Evolutionary conservation across 805 yeast species (phyloP).

Genomic region (Candida nemodendra): DNA sequence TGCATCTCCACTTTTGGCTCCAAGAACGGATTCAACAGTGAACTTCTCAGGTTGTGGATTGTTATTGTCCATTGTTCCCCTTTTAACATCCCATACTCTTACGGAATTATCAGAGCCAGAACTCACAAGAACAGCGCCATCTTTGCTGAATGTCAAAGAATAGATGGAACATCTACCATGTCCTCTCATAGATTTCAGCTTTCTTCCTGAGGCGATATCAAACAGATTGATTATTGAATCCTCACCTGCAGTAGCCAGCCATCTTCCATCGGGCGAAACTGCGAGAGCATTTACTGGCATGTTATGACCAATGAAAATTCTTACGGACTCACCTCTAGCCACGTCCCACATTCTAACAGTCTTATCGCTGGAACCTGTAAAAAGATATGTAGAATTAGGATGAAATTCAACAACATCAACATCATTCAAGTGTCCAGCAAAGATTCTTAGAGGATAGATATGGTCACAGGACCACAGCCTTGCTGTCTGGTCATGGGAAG

Average conservation of each 20-base stretch:
- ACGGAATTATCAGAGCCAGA: conserved; percentile 92
- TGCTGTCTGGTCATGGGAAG: conserved; percentile 96
- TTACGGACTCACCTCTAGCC: conserved; percentile 79
- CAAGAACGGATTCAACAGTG: conserved; percentile 31
- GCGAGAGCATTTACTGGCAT: conserved; percentile 85
- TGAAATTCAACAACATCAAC: conserved; percentile 95
- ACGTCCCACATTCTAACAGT: conserved; percentile 99
- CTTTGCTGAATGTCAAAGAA: conserved; percentile 79
- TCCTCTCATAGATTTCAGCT: conserved; percentile 89
- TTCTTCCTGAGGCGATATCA: conserved; percentile 91
- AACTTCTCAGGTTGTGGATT: conserved; percentile 68
- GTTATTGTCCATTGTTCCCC: conserved; percentile 76
- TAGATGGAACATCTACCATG: conserved; percentile 87
- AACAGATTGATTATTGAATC: conserved; percentile 86
- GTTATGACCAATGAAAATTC: conserved; percentile 89
- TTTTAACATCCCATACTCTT: conserved; percentile 93
- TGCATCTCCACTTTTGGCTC: conserved; percentile 30
- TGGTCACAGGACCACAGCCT: conserved; percentile 98
- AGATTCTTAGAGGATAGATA: conserved; percentile 90
- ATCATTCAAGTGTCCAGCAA: conserved; percentile 96
- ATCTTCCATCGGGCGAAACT: conserved; percentile 94
- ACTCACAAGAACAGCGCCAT: conserved; percentile 85
- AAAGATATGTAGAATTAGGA: conserved; percentile 91
- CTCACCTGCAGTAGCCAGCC: conserved; percentile 94
- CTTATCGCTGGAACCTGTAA: conserved; percentile 94